Percentiles rank a stretch among this genome's conserved stretches.
Evolutionary conservation across 1,284 basidiomycete genomes (phyloP).

Genomic region (Marasmius sp.): DNA sequence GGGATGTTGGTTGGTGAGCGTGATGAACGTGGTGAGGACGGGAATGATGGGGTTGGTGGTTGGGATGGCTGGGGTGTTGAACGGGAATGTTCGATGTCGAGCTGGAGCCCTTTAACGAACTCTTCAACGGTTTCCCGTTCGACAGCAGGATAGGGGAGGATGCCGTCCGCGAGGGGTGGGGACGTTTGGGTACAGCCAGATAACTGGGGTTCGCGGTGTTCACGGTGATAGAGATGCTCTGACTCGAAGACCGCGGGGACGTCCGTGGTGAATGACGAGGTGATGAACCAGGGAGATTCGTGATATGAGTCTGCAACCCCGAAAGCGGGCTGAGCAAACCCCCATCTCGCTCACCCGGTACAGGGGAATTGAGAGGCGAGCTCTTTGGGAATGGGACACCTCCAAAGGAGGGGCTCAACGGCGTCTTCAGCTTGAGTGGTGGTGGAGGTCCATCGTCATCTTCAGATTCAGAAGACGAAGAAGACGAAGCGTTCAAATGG

Average conservation of each 20-base stretch:
- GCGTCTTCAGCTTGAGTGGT: constrained; percentile 14
- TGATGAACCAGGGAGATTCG: background rate
- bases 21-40: constrained; percentile 30
- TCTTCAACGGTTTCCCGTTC: constrained; percentile 89
- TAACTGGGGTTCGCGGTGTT: background rate
- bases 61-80: constrained; percentile 16
- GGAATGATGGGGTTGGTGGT: constrained; percentile 13
- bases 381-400: constrained; percentile 36
- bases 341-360: constrained; percentile 17
- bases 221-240: constrained; percentile 1
- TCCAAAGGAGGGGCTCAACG: constrained; percentile 7
- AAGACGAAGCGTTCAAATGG: constrained; percentile 13
- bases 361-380: constrained; percentile 21
- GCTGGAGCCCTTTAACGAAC: constrained; percentile 77
- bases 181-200: constrained; percentile 14
- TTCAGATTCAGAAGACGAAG: constrained; percentile 18
- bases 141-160: constrained; percentile 59
- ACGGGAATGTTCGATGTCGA: constrained; percentile 52
- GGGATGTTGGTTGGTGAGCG: background rate
- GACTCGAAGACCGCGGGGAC: constrained; percentile 8
- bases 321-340: constrained; percentile 1
- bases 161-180: constrained; percentile 24
- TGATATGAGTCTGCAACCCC: background rate
- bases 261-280: constrained; percentile 6
- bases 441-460: constrained; percentile 17